phyloP scores from a whole-genome alignment of 2,329 filamentous ascomycete genomes.

The Aureobasidium sp. region DNA sequence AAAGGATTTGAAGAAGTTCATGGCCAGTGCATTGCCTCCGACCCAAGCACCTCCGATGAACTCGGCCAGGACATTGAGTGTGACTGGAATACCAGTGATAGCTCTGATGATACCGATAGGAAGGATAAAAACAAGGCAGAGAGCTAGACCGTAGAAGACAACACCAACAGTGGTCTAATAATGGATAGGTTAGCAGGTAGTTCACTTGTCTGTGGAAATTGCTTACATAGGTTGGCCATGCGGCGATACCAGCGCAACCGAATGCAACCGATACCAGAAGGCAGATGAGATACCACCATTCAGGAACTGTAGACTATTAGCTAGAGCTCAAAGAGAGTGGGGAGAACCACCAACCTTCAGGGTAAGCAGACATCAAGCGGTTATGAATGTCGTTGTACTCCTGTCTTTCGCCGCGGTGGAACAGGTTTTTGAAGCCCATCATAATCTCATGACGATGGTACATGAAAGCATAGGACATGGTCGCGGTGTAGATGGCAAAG shows the following conservation, averaged over 20 bases:
- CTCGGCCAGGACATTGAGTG: slow-evolving; percentile 4
- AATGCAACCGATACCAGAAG: background rate
- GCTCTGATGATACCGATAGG: slow-evolving; percentile 4
- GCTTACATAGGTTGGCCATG: slow-evolving; percentile 4
- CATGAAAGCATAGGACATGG: background rate
- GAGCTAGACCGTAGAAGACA: slow-evolving; percentile 9
- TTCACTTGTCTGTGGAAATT: background rate
- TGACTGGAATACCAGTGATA: slow-evolving; percentile 2
- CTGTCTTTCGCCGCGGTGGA: background rate
- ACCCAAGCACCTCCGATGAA: slow-evolving; percentile 8
- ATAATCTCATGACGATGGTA: slow-evolving; percentile 12
- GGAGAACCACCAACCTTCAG: background rate
- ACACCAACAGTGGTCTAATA: background rate
- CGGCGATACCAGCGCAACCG: slow-evolving; percentile 5
- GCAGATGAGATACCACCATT: slow-evolving; percentile 3
- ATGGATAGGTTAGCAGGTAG: background rate
- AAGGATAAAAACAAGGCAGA: background rate
- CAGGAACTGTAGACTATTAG: background rate
- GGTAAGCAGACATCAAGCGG: slow-evolving; percentile 7
- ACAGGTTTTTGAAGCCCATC: slow-evolving; percentile 1
- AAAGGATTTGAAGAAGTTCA: slow-evolving; percentile 11
- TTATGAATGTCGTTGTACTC: background rate
- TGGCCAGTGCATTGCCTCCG: slow-evolving; percentile 1
- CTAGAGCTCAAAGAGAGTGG: background rate
- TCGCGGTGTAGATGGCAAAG: slow-evolving; percentile 5